These are phyloP conservation scores for Zygosaccharomyces sapae DNA, from an alignment of 1,139 yeast species.

Conservation along the genomic window DNA sequence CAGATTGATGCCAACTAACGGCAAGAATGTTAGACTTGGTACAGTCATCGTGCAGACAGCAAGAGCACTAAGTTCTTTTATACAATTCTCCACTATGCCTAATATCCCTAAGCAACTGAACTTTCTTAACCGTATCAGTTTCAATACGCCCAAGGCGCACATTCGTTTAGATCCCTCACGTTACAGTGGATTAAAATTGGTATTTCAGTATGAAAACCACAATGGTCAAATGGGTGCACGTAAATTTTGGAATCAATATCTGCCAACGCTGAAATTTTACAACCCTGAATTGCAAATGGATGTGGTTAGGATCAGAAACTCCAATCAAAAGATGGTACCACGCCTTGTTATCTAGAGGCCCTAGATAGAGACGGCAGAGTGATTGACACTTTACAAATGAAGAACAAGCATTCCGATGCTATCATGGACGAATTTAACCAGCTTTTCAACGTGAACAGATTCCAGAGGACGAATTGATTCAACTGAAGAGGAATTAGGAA, in stretches of 20 bases:
- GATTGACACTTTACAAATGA: slow-evolving; percentile 29
- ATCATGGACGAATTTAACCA: slow-evolving; percentile 31
- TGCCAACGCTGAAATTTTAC: slow-evolving; percentile 78
- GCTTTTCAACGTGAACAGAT: slow-evolving; percentile 26
- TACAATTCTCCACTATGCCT: slow-evolving; percentile 18
- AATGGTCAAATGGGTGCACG: slow-evolving; percentile 53
- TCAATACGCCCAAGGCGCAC: slow-evolving; percentile 31
- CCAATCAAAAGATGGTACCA: slow-evolving; percentile 29
- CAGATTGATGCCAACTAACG: neutral
- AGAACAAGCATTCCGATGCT: slow-evolving; percentile 22
- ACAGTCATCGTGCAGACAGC: no score
- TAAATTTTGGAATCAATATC: slow-evolving; percentile 65
- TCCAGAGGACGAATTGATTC: slow-evolving; percentile 26
- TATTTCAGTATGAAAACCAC: slow-evolving; percentile 44
- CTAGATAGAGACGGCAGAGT: slow-evolving; percentile 29
- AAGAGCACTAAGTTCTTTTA: no score
- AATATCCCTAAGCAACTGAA: slow-evolving; percentile 28
- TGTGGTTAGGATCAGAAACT: slow-evolving; percentile 52
- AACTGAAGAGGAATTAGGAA: slow-evolving; percentile 8
- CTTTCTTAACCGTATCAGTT: slow-evolving; percentile 29
- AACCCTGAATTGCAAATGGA: slow-evolving; percentile 65
- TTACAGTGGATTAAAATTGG: slow-evolving; percentile 35
- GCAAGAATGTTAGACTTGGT: neutral
- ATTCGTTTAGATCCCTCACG: slow-evolving; percentile 26
- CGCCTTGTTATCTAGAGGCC: slow-evolving; percentile 32